Evolutionary conservation across 129 eudicot species (phyloP).

Genomic region (Chrysanthemum seticuspe): DNA sequence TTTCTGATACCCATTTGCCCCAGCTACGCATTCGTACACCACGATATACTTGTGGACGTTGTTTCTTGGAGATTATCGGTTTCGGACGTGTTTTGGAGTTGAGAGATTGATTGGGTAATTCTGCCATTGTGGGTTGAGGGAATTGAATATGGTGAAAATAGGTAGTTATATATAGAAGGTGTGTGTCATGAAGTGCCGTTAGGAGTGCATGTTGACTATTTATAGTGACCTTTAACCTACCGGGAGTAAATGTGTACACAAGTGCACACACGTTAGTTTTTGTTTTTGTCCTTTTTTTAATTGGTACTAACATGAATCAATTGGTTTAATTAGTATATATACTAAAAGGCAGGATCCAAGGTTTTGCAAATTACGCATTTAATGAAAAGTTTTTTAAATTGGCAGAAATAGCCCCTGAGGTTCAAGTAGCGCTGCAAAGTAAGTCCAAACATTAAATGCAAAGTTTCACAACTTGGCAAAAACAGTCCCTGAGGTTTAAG

Average conservation of each 20-base stretch:
- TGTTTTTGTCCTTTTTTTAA: too few relatives aligned
- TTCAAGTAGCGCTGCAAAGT: too few relatives aligned
- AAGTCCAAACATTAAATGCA: too few relatives aligned
- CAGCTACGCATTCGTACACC: constrained; percentile 90
- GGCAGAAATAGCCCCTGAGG: too few relatives aligned
- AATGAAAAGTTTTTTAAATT: too few relatives aligned
- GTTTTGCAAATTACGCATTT: too few relatives aligned
- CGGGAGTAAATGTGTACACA: neutral
- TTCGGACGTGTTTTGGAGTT: constrained; percentile 13
- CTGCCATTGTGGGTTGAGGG: constrained; percentile 22
- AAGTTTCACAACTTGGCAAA: too few relatives aligned
- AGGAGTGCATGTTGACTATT: constrained; percentile 17
- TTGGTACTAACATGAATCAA: too few relatives aligned
- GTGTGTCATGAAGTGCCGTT: constrained; percentile 20
- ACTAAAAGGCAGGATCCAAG: too few relatives aligned
- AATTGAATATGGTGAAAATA: neutral
- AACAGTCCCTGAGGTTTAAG: too few relatives aligned
- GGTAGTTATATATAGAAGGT: constrained; percentile 1
- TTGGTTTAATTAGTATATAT: too few relatives aligned
- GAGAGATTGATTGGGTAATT: constrained; percentile 13
- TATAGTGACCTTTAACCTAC: constrained; percentile 31
- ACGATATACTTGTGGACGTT: constrained; percentile 47
- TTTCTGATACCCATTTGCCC: constrained; percentile 98
- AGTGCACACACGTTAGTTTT: too few relatives aligned
- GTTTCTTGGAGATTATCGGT: constrained; percentile 21